phyloP scores from a whole-genome alignment of 2,329 filamentous ascomycete species.

The Teratosphaeria destructans region DNA sequence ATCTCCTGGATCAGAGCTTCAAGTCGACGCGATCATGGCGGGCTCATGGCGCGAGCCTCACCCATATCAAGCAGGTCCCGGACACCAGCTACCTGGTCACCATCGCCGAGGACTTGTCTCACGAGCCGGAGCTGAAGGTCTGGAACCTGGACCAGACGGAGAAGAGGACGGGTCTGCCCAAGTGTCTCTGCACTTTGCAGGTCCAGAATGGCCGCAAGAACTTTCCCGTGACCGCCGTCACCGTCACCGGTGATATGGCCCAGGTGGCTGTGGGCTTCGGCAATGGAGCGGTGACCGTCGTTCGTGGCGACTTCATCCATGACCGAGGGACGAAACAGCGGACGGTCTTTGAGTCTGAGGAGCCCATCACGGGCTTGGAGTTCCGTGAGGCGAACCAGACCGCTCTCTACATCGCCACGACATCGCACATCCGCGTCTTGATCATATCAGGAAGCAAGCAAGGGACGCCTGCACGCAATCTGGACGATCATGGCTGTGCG shows the following conservation, averaged over 20 bases:
- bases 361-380: slow-evolving; percentile 87
- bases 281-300: slow-evolving; percentile 86
- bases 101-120: slow-evolving; percentile 74
- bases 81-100: slow-evolving; percentile 81
- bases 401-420: slow-evolving; percentile 86
- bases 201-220: slow-evolving; percentile 86
- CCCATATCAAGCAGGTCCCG: slow-evolving; percentile 84
- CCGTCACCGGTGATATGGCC: slow-evolving; percentile 75
- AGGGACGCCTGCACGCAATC: slow-evolving; percentile 73
- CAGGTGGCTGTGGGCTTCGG: slow-evolving; percentile 93
- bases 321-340: slow-evolving; percentile 89
- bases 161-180: slow-evolving; percentile 84
- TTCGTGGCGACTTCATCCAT: slow-evolving; percentile 88
- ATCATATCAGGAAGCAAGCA: slow-evolving; percentile 81
- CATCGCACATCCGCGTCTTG: slow-evolving; percentile 74
- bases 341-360: slow-evolving; percentile 91
- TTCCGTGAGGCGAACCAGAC: slow-evolving; percentile 56
- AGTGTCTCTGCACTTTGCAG: slow-evolving; percentile 73
- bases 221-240: slow-evolving; percentile 91
- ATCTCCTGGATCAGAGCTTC: slow-evolving; percentile 78
- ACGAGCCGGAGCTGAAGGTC: slow-evolving; percentile 85
- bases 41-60: slow-evolving; percentile 73
- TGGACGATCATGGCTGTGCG: slow-evolving; percentile 82
- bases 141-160: slow-evolving; percentile 92
- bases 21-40: slow-evolving; percentile 79